These are phyloP conservation scores for Cinnamomum chago DNA, from an alignment of 164 flowering plant genomes.

Conservation along the genomic window DNA sequence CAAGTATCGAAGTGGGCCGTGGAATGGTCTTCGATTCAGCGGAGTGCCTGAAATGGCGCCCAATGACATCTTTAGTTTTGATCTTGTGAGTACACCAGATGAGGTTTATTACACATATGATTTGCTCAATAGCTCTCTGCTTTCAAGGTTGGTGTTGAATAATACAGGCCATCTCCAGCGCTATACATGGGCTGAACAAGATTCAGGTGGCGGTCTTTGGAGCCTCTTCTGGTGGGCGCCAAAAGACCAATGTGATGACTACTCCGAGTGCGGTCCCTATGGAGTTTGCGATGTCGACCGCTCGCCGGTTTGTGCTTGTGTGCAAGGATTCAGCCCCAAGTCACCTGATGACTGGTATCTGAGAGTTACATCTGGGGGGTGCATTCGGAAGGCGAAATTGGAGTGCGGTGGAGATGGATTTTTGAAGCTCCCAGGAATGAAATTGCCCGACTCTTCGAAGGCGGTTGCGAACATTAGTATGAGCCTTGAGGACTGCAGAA, in stretches of 20 bases:
- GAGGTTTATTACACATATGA: slow-evolving; percentile 23
- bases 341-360: slow-evolving; percentile 20
- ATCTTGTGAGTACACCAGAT: slow-evolving; percentile 12
- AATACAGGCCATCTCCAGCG: slow-evolving; percentile 23
- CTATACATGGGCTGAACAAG: slow-evolving; percentile 11
- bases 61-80: slow-evolving; percentile 10
- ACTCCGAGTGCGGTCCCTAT: slow-evolving; percentile 26
- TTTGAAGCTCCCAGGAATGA: slow-evolving; percentile 7
- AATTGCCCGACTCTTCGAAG: slow-evolving; percentile 15
- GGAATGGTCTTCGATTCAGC: slow-evolving; percentile 45
- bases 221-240: slow-evolving; percentile 16
- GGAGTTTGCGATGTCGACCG: slow-evolving; percentile 25
- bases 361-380: slow-evolving; percentile 32
- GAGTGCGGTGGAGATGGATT: slow-evolving; percentile 35
- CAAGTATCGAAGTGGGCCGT: slow-evolving; percentile 32
- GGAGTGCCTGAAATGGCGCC: slow-evolving; percentile 16
- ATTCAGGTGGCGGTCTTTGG: slow-evolving; percentile 6
- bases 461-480: slow-evolving; percentile 9
- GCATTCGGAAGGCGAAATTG: slow-evolving; percentile 28
- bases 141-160: slow-evolving; percentile 21
- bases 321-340: slow-evolving; percentile 39
- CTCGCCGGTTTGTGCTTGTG: slow-evolving; percentile 28
- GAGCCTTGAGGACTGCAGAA: slow-evolving; percentile 18
- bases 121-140: slow-evolving; percentile 1
- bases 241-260: slow-evolving; percentile 32